Conservation (phyloP, 352 stramenopile species). For the Globisporangium uncinulatum region DNA sequence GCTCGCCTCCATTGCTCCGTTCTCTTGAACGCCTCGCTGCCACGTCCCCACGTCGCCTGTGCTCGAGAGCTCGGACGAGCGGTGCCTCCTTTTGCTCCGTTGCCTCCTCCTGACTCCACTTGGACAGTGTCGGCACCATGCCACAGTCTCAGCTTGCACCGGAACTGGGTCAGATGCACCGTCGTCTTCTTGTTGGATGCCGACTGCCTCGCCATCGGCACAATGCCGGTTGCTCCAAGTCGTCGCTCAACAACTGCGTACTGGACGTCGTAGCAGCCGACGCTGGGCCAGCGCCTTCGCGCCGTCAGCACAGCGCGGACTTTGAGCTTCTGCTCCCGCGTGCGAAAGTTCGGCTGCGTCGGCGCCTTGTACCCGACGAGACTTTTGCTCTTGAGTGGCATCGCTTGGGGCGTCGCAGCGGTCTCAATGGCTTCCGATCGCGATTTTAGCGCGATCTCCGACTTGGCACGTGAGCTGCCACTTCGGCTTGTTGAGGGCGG, state of each 20-base stretch:
- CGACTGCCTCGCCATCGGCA: conserved; percentile 16
- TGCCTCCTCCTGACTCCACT: neutral
- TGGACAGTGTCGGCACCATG: neutral
- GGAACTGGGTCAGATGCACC: neutral
- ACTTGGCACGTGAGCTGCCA: neutral
- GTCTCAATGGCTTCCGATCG: no score
- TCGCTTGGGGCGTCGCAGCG: neutral
- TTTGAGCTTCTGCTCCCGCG: conserved; percentile 20
- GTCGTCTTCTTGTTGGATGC: neutral
- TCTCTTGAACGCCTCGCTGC: neutral
- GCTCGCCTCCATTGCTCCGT: conserved; percentile 18
- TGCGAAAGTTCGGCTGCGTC: conserved; percentile 19
- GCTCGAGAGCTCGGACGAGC: neutral
- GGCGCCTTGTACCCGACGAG: conserved; percentile 8
- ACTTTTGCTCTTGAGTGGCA: neutral
- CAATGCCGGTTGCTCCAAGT: conserved; percentile 14
- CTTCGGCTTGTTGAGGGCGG: neutral
- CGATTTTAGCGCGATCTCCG: no score
- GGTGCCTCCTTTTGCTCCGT: neutral
- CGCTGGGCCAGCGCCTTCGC: conserved; percentile 10
- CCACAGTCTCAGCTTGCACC: conserved; percentile 4
- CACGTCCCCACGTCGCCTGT: neutral
- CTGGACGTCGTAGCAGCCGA: conserved; percentile 18
- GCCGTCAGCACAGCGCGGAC: conserved; percentile 17
- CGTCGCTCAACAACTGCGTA: conserved; percentile 24